phyloP scores from a whole-genome alignment of 306 rosid genomes.

The Glycine soja region DNA sequence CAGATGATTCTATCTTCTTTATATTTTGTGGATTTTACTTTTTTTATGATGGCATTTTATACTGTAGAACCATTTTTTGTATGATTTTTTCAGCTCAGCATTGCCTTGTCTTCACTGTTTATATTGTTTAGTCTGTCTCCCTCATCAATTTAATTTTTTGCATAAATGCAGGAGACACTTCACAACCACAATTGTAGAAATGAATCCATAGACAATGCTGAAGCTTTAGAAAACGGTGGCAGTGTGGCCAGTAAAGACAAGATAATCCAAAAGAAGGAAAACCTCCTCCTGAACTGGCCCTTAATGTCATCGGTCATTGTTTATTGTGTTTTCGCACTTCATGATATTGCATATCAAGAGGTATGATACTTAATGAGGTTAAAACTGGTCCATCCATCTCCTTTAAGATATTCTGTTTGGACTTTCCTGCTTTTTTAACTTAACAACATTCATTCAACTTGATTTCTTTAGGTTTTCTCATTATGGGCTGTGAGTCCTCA shows the following conservation, averaged over 20 bases:
- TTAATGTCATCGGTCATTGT: constrained; percentile 79
- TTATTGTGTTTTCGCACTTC: constrained; percentile 75
- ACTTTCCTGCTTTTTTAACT: background rate
- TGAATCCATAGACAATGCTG: constrained; percentile 46
- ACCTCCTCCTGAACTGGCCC: constrained; percentile 82
- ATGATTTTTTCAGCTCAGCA: too few species aligned
- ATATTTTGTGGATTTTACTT: background rate
- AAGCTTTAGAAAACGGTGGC: constrained; percentile 62
- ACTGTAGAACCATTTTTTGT: background rate
- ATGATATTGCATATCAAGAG: constrained; percentile 87
- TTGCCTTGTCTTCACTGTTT: background rate
- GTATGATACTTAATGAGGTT: constrained; percentile 50
- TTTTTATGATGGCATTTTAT: background rate
- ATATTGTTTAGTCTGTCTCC: background rate
- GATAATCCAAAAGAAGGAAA: constrained; percentile 49
- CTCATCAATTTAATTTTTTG: background rate
- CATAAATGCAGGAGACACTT: constrained; percentile 73
- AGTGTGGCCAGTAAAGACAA: constrained; percentile 18
- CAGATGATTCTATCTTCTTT: background rate
- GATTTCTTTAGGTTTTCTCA: constrained; percentile 69
- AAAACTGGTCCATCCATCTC: background rate
- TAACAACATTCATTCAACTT: background rate
- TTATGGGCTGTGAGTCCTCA: constrained; percentile 84
- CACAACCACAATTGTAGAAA: constrained; percentile 59
- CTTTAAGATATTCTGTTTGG: background rate